These are phyloP conservation scores for Plenodomus biglobosus DNA, from an alignment of 2,329 filamentous ascomycete genomes.

Conservation along the genomic window DNA sequence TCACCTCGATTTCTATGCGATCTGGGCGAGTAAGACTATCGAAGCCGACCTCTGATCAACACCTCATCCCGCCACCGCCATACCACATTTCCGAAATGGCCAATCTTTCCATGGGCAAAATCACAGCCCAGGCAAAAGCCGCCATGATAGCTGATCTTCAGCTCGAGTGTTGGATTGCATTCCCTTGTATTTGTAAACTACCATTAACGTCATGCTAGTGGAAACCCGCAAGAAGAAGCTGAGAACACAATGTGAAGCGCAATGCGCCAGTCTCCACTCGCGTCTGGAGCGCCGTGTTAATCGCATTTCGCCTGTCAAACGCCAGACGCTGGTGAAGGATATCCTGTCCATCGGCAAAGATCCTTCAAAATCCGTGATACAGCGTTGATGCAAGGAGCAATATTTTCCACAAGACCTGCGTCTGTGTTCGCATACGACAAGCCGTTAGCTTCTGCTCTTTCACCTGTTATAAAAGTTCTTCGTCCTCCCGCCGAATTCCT, in stretches of 20 bases:
- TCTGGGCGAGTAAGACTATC: not conserved
- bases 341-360: not conserved
- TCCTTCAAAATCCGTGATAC: not conserved
- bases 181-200: not conserved
- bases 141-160: slow-evolving; percentile 36
- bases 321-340: slow-evolving; percentile 37
- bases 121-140: slow-evolving; percentile 33
- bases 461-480: slow-evolving; percentile 51
- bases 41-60: not conserved
- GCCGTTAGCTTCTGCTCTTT: too few species aligned
- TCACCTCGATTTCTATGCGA: not conserved
- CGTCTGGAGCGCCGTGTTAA: slow-evolving; percentile 93
- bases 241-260: slow-evolving; percentile 83
- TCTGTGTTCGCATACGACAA: too few species aligned
- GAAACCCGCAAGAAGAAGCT: slow-evolving; percentile 85
- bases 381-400: not conserved
- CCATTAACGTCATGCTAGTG: slow-evolving; percentile 41
- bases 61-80: too few species aligned
- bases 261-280: slow-evolving; percentile 80
- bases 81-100: not conserved
- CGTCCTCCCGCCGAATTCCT: slow-evolving; percentile 49
- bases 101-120: not conserved
- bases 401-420: too few species aligned
- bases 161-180: slow-evolving; percentile 21
- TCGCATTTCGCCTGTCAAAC: slow-evolving; percentile 77